Evolutionary conservation across 2,329 filamentous ascomycete species (phyloP), one percentile per base, ranked within the genome.

Genomic region (Diaporthe batatas): DNA sequence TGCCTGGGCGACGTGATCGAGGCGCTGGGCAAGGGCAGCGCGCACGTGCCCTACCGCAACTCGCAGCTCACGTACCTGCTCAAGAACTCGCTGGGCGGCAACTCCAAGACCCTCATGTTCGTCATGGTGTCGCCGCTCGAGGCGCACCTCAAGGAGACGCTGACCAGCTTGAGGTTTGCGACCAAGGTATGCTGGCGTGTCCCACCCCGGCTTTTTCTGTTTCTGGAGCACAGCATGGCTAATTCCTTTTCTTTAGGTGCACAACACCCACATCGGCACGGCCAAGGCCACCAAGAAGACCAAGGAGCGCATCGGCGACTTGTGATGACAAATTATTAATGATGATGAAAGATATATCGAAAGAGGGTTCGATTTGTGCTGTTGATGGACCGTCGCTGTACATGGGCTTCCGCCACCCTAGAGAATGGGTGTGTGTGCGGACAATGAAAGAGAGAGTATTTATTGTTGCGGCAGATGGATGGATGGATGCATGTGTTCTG

Each of bases 101-200:
- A 98, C 82, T 96, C 93, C 77, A 97, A 98, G 84, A 99, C 96
- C 0, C 91, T 99, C 78, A 99, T 99, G 96, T 98, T 99, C 82
- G 94, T 98, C 81, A 98, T 98, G 95, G 93, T 98, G 72, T 96
- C 93, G 77, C 96, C 96, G 44, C 86, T 98, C 73, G 94, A 97
- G 84, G 93, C 91, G 7, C 96, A 98, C 84, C 86, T 98, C 76
- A 93, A 92, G 79, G 96, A 99, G 86, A 98, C 95, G 3, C 86
- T 98, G 80, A 98, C 95, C 57, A 98, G 95, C 86, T 87, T 99
- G 82, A 93, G 96, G 79, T 99, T 99, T 83, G 96, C 96, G 21
- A 97, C 94, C 44, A 98, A 98, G 89, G 95, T 95, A 82, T 80
- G 85, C 79, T 71, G 64, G 47, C n/a, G n/a, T n/a, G n/a, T n/a